Conservation (phyloP, 2,329 filamentous ascomycete species). For the Colletotrichum incanum region DNA sequence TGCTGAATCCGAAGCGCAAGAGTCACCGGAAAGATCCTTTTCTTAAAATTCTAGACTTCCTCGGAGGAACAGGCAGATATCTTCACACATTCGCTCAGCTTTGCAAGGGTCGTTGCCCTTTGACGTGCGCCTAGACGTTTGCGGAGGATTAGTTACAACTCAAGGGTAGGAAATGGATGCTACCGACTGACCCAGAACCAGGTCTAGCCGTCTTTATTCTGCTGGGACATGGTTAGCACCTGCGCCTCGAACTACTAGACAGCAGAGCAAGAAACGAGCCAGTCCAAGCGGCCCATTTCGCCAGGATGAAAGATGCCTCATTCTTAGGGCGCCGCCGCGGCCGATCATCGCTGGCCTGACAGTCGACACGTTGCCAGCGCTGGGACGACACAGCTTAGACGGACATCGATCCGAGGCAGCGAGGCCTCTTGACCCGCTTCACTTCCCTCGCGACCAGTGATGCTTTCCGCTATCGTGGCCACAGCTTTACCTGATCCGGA, state of each 20-base stretch:
- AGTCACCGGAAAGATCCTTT: no score
- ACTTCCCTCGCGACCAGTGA: background rate
- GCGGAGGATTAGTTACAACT: constrained; percentile 19
- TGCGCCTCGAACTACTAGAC: constrained; percentile 4
- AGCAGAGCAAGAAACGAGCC: background rate
- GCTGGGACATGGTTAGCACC: background rate
- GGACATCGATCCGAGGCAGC: background rate
- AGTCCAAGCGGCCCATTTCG: constrained; percentile 22
- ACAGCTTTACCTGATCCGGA: constrained; percentile 27
- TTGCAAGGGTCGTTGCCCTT: background rate
- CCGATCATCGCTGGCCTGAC: constrained; percentile 12
- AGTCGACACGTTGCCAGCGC: constrained; percentile 9
- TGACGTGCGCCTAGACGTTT: constrained; percentile 22
- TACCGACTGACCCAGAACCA: constrained; percentile 14
- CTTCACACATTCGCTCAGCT: background rate
- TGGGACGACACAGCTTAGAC: background rate
- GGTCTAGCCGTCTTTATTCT: constrained; percentile 26
- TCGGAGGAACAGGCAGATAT: background rate
- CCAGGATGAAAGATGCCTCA: constrained; percentile 1
- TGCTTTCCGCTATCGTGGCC: constrained; percentile 14
- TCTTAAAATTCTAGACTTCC: background rate
- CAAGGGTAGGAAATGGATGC: constrained; percentile 14
- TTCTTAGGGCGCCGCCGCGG: constrained; percentile 5
- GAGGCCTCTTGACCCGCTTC: background rate
- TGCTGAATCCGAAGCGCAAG: background rate